Base-by-base conservation (phyloP, 345 rosid genomes). In the Cardamine resedifolia region DNA sequence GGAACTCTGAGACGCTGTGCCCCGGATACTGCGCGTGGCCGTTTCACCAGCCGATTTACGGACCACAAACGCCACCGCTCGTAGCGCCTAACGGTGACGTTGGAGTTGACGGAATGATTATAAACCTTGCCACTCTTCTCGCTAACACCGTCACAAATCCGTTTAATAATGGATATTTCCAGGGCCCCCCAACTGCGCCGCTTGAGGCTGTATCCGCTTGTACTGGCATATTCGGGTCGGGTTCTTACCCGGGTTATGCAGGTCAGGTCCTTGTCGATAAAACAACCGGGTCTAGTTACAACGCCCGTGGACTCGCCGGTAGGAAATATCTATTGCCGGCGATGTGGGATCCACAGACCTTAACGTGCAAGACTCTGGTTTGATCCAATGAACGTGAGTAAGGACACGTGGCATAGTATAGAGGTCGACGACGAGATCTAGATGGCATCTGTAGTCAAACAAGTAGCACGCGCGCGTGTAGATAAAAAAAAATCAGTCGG, bases 11-110 rank as follows among this genome's bases (percentile, higher is more conserved):
- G 74, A 69, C 71, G 44, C 87, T 77, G 75, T 93, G 98, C 33
- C 96, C 96, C 0, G 97, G 97, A 6, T 84, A 90, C 23, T 92
- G 96, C 78, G 91, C 95, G 36, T 92, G 98, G 98, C 96, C 96
- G 4, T 92, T 92, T 58, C 91, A 92, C 79, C 87, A 79, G 72
- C 98, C 98, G 2, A 69, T 87, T 26, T 90, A 85, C 69, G 97
- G 98, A 6, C 97, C 93, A 0, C 98, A 87, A 61, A 78, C 81
- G 0, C 88, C 91, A 50, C 91, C 97, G 12, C 55, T 90, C 7
- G 75, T 81, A 2, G 74, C 98, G 0, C 98, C 98, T 7, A 90
- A 85, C 84, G 96, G 91, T 10, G 97, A 92, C 80, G 86, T 88
- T 2, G 98, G 97, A 0, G 83, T 85, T 28, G 96, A 92, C 68